A percentile compares a stretch with the other conserved stretches of the same genome.
Conservation (phyloP, 2,329 filamentous ascomycete genomes). For the Orbilia ellipsospora region DNA sequence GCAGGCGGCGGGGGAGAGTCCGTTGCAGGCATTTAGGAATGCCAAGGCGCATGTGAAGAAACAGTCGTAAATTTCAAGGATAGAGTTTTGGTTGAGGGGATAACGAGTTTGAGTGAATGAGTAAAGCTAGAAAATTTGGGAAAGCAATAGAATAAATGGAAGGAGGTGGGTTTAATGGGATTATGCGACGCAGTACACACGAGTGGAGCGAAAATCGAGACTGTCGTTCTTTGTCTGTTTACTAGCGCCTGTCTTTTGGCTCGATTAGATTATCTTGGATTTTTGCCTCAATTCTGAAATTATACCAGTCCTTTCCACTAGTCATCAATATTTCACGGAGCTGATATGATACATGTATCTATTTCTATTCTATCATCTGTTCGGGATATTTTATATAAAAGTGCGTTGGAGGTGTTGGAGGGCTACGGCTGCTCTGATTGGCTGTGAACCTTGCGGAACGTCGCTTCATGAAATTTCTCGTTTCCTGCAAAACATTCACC, state of each 20-base stretch:
- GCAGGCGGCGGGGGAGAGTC: slow-evolving; percentile 22
- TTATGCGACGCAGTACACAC: neutral
- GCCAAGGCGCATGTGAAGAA: slow-evolving; percentile 25
- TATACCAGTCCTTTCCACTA: too few species aligned
- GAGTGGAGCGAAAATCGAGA: neutral
- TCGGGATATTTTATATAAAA: neutral
- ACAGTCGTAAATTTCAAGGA: slow-evolving; percentile 2
- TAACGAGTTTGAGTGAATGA: neutral
- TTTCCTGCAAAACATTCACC: slow-evolving; percentile 13
- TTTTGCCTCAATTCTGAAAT: neutral
- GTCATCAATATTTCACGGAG: too few species aligned
- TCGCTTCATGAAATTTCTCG: slow-evolving; percentile 41
- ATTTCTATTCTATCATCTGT: neutral
- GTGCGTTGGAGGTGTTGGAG: slow-evolving; percentile 45
- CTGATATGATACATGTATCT: too few species aligned
- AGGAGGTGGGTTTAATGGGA: slow-evolving; percentile 10
- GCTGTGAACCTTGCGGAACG: slow-evolving; percentile 26
- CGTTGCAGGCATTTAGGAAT: slow-evolving; percentile 34
- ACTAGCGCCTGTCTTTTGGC: slow-evolving; percentile 19
- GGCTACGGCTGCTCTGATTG: slow-evolving; percentile 29
- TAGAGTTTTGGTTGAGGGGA: neutral
- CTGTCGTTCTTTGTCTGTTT: slow-evolving; percentile 23
- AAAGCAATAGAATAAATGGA: neutral
- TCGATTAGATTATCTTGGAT: slow-evolving; percentile 11
- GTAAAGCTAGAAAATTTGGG: neutral